Base-by-base conservation (phyloP, 805 yeast species). In the Candida easanensis region DNA sequence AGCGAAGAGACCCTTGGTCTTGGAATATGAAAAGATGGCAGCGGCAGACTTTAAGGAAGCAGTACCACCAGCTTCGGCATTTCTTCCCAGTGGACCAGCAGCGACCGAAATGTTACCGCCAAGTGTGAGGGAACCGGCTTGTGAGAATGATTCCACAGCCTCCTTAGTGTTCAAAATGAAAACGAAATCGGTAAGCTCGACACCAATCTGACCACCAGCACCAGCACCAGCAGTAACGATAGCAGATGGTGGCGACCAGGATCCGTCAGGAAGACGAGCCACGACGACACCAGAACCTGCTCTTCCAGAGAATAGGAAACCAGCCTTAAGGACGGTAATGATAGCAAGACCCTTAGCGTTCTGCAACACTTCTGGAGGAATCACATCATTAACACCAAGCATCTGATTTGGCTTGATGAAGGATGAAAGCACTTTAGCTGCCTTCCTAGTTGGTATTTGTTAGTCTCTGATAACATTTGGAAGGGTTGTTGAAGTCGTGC, bases 161-260 rank as follows among this genome's bases (percentile, higher is more conserved):
- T 89, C 79, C 39, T 78, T 74, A 13, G 86, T 79, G 68, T 93
- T 91, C 52, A 91, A 74, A 47, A 93, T 90, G 62, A 91, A 91
- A 22, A 91, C 97, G 60, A 91, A 91, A 69, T 91, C 98, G 2
- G 99, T 91, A 57, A 91, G 70, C 63, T 91, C 99, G 8, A 96
- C 90, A 33, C 99, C 99, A 51, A 93, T 79, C 69, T 89, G 95
- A 34, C 99, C 99, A 46, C 99, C 99, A 6, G 93, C 97, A 58
- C 99, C 98, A 4, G 97, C 98, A 56, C 98, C 99, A 3, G 96
- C 98, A 18, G 97, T 87, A 41, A 80, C 83, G 52, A 93, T 84
- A 9, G 97, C 99, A 2, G 95, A 83, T 1, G 99, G 99, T 3
- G 97, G 95, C 13, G 97, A 89, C 99, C 99, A 91, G 0, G 85